Base-by-base conservation (phyloP, 768 basidiomycete species). In the Boletus insuetus region DNA sequence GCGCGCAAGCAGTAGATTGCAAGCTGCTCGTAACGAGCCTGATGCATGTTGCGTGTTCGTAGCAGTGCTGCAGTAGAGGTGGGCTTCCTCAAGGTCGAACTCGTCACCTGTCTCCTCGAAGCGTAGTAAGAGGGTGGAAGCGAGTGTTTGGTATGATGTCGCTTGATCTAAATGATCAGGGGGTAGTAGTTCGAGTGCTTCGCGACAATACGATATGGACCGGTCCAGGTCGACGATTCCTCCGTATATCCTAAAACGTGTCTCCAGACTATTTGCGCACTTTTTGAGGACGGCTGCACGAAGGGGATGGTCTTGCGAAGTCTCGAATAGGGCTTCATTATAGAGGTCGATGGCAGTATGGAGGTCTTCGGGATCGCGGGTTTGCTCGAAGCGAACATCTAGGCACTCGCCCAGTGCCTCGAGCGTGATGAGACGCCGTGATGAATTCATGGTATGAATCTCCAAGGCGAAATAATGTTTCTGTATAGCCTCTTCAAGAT, bases 401-500 rank as follows among this genome's bases (percentile, higher is more conserved):
- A 71, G 44, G 45, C 67, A 67, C 20, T 31, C 38, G 13, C 64
- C 69, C 0, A 69, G 45, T 26, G 69, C 56, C 22, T 66, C 54
- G 3, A 65, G 62, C 1, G 63, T 60, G 29, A 51, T n/a, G 44
- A 59, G 22, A 7, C 63, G 67, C 17, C 54, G 52, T 14, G 51
- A 17, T 31, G 54, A 50, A 41, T 60, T 54, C 20, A 34, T 19
- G 17, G 60, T 51, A 43, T 63, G 58, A 43, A 59, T 55, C n/a
- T 56, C 49, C 49, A 70, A 42, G 11, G 69, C 67, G 24, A 63
- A 49, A 19, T 44, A 54, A 39, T 62, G 58, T 24, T 65, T 64
- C 42, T 67, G 60, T 49, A 70, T 69, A 24, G 69, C 69, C 39
- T 61, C 61, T 35, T 71, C 60, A 9, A 70, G 60, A 47, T 71